Base-by-base conservation (phyloP, 139 green algal genomes). In the Chlorella sp. region DNA sequence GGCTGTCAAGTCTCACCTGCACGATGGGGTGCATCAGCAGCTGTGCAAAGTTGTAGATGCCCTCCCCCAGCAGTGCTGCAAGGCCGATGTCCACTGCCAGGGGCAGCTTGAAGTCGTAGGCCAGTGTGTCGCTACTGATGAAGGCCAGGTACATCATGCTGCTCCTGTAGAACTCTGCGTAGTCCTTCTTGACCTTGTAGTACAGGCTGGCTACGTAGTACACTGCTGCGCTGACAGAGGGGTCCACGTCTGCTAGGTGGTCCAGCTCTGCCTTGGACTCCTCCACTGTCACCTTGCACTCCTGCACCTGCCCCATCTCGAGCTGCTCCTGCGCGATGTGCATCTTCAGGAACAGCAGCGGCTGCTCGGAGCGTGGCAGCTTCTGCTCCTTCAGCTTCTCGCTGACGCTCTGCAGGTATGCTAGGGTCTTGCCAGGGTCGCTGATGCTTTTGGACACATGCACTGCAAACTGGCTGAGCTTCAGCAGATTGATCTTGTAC, bases 31-130 rank as follows among this genome's bases (percentile, higher is more conserved):
- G 95, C 77, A 91, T 86, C 62, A 99, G 81, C 65, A 99, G 90
- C 89, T 98, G 94, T 1, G 91, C 95, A 86, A 99, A 98, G 82
- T 86, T 94, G 90, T 97, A 98, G 31, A 98, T 79, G 75, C 90
- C 83, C 51, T 98, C 91, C 0, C 94, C 95, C 35, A 99, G 88
- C 62, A 99, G 85, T 17, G 95, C 95, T 5, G 95, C 91, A 29
- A 98, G 81, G 2, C 86, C 89, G 32, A 98, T 83, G 82, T 99
- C 95, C 42, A 98, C 93, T 14, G 91, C 94, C 35, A 98, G 74
- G 0, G 86, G 81, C 69, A 91, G 67, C 65, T 88, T 91, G 80
- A 89, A 90, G 34, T 93, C 85, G 3, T 79, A 76, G 31, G 85
- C 81, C 64, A 98, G 85, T 5, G 33, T 81, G 35, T 99, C 93